These are phyloP conservation scores for Penstemon barbatus DNA, from an alignment of 257 asterid genomes.

Conservation along the genomic window DNA sequence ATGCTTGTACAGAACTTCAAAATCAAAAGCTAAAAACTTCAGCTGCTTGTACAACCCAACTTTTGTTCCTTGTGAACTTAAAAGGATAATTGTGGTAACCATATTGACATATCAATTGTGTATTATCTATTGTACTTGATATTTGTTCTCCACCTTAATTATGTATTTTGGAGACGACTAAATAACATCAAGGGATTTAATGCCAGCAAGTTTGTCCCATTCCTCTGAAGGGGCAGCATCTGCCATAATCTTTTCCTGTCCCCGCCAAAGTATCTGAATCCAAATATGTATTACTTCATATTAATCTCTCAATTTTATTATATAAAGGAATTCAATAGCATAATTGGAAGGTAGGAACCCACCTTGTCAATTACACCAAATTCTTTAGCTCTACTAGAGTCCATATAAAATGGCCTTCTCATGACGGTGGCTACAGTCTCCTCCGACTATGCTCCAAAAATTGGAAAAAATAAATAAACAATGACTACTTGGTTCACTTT, in stretches of 20 bases:
- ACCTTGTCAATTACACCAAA: constrained; percentile 92
- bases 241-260: constrained; percentile 72
- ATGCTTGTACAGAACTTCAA: no score
- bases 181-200: constrained; percentile 55
- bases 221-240: constrained; percentile 68
- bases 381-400: constrained; percentile 65
- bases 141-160: no score
- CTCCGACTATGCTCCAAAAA: constrained; percentile 45
- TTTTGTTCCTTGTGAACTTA: no score
- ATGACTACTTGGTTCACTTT: constrained; percentile 11
- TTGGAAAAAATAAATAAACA: constrained; percentile 16
- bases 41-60: no score
- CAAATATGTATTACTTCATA: constrained; percentile 18
- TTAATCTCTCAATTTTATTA: constrained; percentile 19
- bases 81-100: no score
- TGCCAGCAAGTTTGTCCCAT: constrained; percentile 80
- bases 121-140: no score
- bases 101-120: no score
- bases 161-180: constrained; percentile 33
- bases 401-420: constrained; percentile 80
- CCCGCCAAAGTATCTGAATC: constrained; percentile 80
- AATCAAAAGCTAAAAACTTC: no score
- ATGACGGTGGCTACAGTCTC: constrained; percentile 67
- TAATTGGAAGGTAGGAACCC: constrained; percentile 28
- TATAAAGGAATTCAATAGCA: not conserved